A percentile compares a stretch with the other conserved stretches of the same genome.
phyloP scores from a whole-genome alignment of 2,329 filamentous ascomycete species.

The Fusarium sp. region DNA sequence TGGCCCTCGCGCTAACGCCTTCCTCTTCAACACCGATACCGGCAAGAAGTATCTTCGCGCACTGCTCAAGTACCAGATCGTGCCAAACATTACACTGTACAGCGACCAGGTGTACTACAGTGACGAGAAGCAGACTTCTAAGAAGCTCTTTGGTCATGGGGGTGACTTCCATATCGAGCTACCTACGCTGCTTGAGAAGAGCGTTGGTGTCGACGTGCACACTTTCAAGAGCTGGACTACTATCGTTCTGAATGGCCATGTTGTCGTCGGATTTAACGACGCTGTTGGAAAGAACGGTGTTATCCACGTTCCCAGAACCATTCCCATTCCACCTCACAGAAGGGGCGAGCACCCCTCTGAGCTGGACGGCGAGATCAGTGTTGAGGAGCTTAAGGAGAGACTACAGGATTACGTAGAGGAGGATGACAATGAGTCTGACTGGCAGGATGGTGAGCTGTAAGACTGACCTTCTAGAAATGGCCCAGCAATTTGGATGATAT shows the following conservation, averaged over 20 bases:
- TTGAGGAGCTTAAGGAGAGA: slow-evolving; percentile 49
- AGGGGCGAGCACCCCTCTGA: slow-evolving; percentile 20
- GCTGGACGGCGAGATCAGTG: slow-evolving; percentile 41
- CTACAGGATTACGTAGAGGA: slow-evolving; percentile 47
- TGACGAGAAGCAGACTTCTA: slow-evolving; percentile 40
- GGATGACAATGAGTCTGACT: background rate
- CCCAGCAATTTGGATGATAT: no score
- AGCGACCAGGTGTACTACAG: slow-evolving; percentile 81
- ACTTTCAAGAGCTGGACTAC: slow-evolving; percentile 74
- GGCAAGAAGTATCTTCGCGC: slow-evolving; percentile 83
- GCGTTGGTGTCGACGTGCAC: slow-evolving; percentile 77
- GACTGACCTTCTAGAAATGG: fast-evolving
- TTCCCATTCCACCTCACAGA: slow-evolving; percentile 80
- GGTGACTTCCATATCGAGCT: slow-evolving; percentile 72
- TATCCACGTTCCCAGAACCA: slow-evolving; percentile 78
- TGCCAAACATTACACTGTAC: slow-evolving; percentile 81
- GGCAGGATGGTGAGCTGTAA: slow-evolving; percentile 34
- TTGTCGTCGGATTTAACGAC: slow-evolving; percentile 74
- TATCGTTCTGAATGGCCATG: slow-evolving; percentile 81
- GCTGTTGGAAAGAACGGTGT: slow-evolving; percentile 82
- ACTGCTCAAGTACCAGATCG: slow-evolving; percentile 82
- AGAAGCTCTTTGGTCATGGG: slow-evolving; percentile 36
- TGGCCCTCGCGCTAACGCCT: slow-evolving; percentile 77
- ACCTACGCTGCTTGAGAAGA: slow-evolving; percentile 75
- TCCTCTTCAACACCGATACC: slow-evolving; percentile 81